Evolutionary conservation across 2,329 filamentous ascomycete species (phyloP).

Genomic region (Colletotrichum endophyticum): DNA sequence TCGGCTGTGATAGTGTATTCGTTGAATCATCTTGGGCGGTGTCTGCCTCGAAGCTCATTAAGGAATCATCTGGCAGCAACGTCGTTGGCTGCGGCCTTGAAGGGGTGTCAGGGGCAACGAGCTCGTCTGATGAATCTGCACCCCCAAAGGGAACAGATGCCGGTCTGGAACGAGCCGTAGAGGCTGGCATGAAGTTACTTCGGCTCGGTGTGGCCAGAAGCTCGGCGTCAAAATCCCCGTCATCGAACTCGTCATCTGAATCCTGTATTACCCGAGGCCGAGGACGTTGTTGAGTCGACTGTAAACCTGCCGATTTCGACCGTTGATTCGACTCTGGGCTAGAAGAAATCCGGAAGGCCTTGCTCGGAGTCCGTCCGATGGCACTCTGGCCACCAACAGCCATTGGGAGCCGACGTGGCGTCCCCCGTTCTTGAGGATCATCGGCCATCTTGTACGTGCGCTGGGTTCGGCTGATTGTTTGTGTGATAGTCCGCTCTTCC

Average conservation of each 20-base stretch:
- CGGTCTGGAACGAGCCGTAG: not conserved
- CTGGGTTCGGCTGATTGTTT: slow-evolving; percentile 26
- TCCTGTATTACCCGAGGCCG: slow-evolving; percentile 51
- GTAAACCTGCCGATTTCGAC: not conserved
- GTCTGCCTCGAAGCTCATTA: not conserved
- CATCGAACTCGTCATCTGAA: slow-evolving; percentile 64
- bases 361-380: slow-evolving; percentile 24
- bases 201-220: slow-evolving; percentile 46
- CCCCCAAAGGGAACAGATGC: slow-evolving; percentile 21
- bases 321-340: slow-evolving; percentile 21
- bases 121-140: slow-evolving; percentile 6
- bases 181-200: slow-evolving; percentile 21
- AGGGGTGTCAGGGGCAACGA: slow-evolving; percentile 19
- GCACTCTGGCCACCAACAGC: not conserved
- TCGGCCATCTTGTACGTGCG: slow-evolving; percentile 18
- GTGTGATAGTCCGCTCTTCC: slow-evolving; percentile 24
- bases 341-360: slow-evolving; percentile 19
- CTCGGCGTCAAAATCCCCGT: slow-evolving; percentile 64
- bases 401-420: slow-evolving; percentile 5
- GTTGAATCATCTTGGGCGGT: not conserved
- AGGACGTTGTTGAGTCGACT: slow-evolving; percentile 8
- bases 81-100: not conserved
- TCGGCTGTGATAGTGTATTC: not conserved
- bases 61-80: not conserved
- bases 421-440: not conserved